Evolutionary conservation across 257 asterid genomes (phyloP), one percentile per base, ranked within the genome.

Genomic region (Anisodus acutangulus): DNA sequence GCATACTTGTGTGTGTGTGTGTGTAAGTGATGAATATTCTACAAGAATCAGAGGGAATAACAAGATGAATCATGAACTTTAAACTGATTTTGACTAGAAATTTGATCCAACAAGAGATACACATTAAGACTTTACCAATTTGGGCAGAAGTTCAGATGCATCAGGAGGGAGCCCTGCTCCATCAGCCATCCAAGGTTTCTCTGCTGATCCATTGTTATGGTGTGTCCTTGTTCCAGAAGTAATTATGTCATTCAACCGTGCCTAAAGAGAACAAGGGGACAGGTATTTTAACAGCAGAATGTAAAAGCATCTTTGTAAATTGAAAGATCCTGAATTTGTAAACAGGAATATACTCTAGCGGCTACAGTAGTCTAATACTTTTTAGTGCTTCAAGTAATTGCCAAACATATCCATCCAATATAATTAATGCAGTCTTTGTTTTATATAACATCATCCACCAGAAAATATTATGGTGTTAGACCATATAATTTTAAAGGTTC

Each of bases 111-210:
- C 3, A 43, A 31, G 63, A 82, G 83, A 84, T 39, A 17, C 60
- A 79, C 51, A 53, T 84, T 22, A 31, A 54, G 53, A 79, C 41
- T 37, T 86, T 92, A 95, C 98, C 97, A 95, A 82, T 85, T 93
- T 71, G 43, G 88, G 92, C 82, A 95, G 92, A 83, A 96, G 99
- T 87, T 93, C 89, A 82, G 90, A 88, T 80, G 98, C 91, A 84
- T 93, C 86, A 63, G 91, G 88, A 84, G 98, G 97, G 88, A 95
- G 92, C 81, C 99, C 99, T 72, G 91, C 91, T 84, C 99, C 99
- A 89, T 95, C 99, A 49, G 91, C 91, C 97, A 95, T 91, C 99
- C 99, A 95, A 79, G 97, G 94, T 86, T 90, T 91, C 71, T 89
- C 98, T 5, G 93, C 88, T 72, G 68, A 58, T 80, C 85, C 86